Evolutionary conservation across 2,329 filamentous ascomycete species (phyloP).

Genomic region (Paraphoma sp.): DNA sequence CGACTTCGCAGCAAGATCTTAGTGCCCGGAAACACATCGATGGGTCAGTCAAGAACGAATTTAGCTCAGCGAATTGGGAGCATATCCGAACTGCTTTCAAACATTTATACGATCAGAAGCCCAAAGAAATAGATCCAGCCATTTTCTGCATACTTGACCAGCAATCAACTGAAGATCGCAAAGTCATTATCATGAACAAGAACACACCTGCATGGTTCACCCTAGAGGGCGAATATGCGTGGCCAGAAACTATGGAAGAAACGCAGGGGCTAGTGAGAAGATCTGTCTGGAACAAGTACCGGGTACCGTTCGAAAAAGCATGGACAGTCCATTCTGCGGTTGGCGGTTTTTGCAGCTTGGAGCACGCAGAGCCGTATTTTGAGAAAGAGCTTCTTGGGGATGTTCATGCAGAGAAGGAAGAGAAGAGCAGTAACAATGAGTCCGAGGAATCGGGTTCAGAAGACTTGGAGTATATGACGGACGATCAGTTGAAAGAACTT

Average conservation of each 20-base stretch:
- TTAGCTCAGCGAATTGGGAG: slow-evolving; percentile 3
- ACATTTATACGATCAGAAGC: neutral
- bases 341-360: neutral
- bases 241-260: neutral
- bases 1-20: neutral
- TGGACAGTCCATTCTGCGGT: neutral
- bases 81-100: slow-evolving; percentile 2
- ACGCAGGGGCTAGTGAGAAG: neutral
- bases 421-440: neutral
- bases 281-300: neutral
- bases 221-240: neutral
- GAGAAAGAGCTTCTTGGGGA: neutral
- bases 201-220: too few species aligned
- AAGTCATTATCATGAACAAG: slow-evolving; percentile 8
- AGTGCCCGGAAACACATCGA: neutral
- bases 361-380: neutral
- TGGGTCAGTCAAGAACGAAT: slow-evolving; percentile 3
- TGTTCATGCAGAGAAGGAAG: neutral
- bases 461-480: neutral
- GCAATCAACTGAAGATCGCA: slow-evolving; percentile 9
- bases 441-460: neutral
- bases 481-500: neutral
- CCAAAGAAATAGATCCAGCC: neutral
- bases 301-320: neutral
- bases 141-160: slow-evolving; percentile 11